These are phyloP conservation scores for Tremellales sp. DNA, from an alignment of 1,284 basidiomycete species.

Conservation along the genomic window DNA sequence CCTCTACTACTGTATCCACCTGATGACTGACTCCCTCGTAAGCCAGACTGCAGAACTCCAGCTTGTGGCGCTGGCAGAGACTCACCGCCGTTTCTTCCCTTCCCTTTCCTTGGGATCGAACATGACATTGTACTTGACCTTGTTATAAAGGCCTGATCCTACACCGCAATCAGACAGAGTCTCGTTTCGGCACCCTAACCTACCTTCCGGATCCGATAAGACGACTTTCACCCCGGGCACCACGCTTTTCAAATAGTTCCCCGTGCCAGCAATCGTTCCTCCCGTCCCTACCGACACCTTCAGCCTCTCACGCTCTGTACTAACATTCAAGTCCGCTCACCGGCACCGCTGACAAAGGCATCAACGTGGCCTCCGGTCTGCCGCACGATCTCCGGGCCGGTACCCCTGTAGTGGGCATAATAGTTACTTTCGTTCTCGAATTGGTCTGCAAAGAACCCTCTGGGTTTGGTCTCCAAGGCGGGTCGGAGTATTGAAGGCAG, in stretches of 20 bases:
- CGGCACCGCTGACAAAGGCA: slow-evolving; percentile 92
- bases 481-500: slow-evolving; percentile 9
- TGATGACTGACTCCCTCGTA: slow-evolving; percentile 31
- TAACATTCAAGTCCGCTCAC: slow-evolving; percentile 45
- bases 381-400: slow-evolving; percentile 92
- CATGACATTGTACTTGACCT: slow-evolving; percentile 91
- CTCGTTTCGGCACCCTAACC: not conserved
- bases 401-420: slow-evolving; percentile 81
- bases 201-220: slow-evolving; percentile 80
- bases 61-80: not conserved
- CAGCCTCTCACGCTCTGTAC: not conserved
- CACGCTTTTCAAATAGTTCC: slow-evolving; percentile 63
- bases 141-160: slow-evolving; percentile 89
- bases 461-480: slow-evolving; percentile 26
- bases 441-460: slow-evolving; percentile 78
- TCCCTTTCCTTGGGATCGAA: slow-evolving; percentile 87
- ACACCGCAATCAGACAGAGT: not conserved
- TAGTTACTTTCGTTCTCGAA: slow-evolving; percentile 93
- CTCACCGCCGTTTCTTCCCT: slow-evolving; percentile 75
- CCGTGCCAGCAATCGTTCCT: slow-evolving; percentile 86
- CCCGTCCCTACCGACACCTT: slow-evolving; percentile 66
- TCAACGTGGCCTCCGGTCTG: slow-evolving; percentile 80
- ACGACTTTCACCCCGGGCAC: slow-evolving; percentile 60
- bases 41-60: not conserved
- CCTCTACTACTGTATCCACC: slow-evolving; percentile 76